phyloP scores from a whole-genome alignment of 176 grass and related monocot genomes.

The Zoysia pacifica region DNA sequence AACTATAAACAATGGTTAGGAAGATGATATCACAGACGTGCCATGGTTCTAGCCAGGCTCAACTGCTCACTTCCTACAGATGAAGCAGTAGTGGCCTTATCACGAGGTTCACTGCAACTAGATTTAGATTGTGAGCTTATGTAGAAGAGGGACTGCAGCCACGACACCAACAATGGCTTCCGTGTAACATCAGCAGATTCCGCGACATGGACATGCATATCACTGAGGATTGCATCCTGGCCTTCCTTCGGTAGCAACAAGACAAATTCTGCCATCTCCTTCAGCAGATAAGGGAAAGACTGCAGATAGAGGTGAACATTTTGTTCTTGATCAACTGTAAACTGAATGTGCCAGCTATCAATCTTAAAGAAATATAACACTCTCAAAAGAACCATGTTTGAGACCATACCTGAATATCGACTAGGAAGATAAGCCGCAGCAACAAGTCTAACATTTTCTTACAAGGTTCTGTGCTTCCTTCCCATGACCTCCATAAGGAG shows the following conservation, averaged over 20 bases:
- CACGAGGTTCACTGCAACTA: not conserved
- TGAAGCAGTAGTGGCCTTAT: not conserved
- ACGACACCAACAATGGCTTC: constrained; percentile 82
- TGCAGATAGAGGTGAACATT: constrained; percentile 15
- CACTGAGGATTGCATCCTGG: constrained; percentile 73
- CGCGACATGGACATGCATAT: constrained; percentile 73
- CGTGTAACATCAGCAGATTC: constrained; percentile 86
- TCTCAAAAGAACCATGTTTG: not conserved
- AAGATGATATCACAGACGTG: constrained; percentile 34
- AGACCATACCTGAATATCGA: constrained; percentile 89
- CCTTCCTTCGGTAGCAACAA: constrained; percentile 70
- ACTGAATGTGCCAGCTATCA: not conserved
- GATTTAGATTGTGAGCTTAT: constrained; percentile 55
- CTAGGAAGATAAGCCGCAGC: constrained; percentile 74
- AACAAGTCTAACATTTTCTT: constrained; percentile 79
- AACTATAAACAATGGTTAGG: constrained; percentile 1
- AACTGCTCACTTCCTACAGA: constrained; percentile 7
- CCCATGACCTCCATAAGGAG: constrained; percentile 90
- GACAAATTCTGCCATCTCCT: constrained; percentile 78
- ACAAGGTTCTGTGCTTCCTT: constrained; percentile 77
- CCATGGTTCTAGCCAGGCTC: constrained; percentile 37
- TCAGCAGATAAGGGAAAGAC: constrained; percentile 83
- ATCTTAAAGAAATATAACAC: not conserved
- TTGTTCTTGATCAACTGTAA: not conserved
- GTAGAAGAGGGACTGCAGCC: constrained; percentile 90